Base-by-base conservation (phyloP, 2,329 filamentous ascomycete species). In the Exophiala viscosa region DNA sequence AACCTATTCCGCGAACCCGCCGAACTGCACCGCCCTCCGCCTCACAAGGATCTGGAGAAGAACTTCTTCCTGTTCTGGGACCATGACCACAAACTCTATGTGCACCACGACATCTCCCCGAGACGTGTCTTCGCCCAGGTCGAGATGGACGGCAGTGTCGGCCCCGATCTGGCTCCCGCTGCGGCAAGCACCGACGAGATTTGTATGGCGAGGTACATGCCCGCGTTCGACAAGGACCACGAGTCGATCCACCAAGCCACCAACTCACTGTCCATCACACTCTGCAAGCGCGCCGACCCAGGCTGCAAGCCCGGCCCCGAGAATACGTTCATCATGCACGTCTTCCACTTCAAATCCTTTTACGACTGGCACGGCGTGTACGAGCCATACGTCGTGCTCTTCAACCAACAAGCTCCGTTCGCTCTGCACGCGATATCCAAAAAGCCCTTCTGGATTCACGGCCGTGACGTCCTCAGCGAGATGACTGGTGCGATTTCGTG, bases 31-130 rank as follows among this genome's bases (percentile, higher is more conserved):
- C 69, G 80, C 0, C 80, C 79, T 0, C 52, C 60, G 1, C 73
- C 76, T 0, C 76, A 69, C 60, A 62, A 63, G 2, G 31, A 60
- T 0, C 60, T 83, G 20, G 81, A 85, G 66, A 84, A 84, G 73
- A 84, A 85, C 60, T 85, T 74, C 71, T 84, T 84, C 58, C 54
- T 80, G 1, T 84, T 84, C 67, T 84, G 81, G 81, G 80, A 82
- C 56, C 51, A 55, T 0, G 52, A 68, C 0, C 73, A 71, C 4
- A 62, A 70, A 14, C 66, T 73, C 45, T 81, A 81, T 61, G 69
- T 72, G 55, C 82, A 84, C 62, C 75, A 82, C 62, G 78, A 82
- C 56, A 62, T 81, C 2, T 59, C 20, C 6, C 38, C 40, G 1
- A 67, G 67, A 15, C 75, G 81, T 0, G 68, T 68, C 0, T 83